phyloP scores from a whole-genome alignment of 495 filamentous ascomycete genomes.

The Hyphodiscus hymeniophilus region DNA sequence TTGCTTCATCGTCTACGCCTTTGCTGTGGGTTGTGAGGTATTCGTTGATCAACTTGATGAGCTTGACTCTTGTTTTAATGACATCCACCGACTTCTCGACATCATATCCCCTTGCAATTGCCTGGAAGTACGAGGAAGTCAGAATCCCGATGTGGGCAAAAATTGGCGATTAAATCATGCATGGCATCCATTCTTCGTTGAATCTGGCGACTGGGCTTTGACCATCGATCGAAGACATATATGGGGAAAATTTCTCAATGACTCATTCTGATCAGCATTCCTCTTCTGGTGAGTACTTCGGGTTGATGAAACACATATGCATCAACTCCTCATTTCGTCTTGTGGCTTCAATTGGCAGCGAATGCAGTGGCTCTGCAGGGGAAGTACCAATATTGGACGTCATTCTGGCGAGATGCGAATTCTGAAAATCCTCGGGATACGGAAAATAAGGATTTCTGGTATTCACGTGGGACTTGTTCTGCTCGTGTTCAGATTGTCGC shows the following conservation, averaged over 20 bases:
- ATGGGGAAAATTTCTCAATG: slow-evolving; percentile 11
- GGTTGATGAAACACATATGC: slow-evolving; percentile 14
- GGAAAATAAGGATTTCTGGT: slow-evolving; percentile 1
- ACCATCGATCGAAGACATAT: slow-evolving; percentile 17
- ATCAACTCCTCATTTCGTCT: slow-evolving; percentile 16
- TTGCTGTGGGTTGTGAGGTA: slow-evolving; percentile 24
- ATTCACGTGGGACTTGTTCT: neutral
- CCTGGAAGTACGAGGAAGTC: slow-evolving; percentile 15
- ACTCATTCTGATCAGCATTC: slow-evolving; percentile 7
- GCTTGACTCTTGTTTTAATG: slow-evolving; percentile 7
- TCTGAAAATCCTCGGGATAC: slow-evolving; percentile 1
- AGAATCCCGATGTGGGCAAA: slow-evolving; percentile 9
- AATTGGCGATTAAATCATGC: slow-evolving; percentile 18
- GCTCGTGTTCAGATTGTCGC: neutral
- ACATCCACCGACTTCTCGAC: slow-evolving; percentile 13
- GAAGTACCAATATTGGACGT: slow-evolving; percentile 5
- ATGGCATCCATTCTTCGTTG: slow-evolving; percentile 12
- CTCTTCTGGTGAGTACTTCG: neutral
- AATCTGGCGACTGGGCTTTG: slow-evolving; percentile 4
- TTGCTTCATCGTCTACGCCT: slow-evolving; percentile 27
- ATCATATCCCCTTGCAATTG: slow-evolving; percentile 5
- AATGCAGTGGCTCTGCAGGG: slow-evolving; percentile 6
- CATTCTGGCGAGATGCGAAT: neutral
- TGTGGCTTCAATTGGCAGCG: slow-evolving; percentile 15
- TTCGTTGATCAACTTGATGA: slow-evolving; percentile 27